phyloP scores from a whole-genome alignment of 2,329 filamentous ascomycete species.

The Ilyonectria mors-panacis region DNA sequence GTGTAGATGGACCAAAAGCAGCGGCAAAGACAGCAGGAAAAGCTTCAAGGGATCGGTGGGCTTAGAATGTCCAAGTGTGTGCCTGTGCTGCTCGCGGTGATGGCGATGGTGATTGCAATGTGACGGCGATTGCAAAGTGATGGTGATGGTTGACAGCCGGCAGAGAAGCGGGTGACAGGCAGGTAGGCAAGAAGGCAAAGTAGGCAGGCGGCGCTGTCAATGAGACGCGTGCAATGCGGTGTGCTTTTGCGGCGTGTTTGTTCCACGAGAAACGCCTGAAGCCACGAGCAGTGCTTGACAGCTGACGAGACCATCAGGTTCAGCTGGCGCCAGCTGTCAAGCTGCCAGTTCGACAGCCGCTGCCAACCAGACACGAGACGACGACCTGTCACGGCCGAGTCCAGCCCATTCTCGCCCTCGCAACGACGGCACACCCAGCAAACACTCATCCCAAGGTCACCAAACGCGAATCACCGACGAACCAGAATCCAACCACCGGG shows the following conservation, averaged over 20 bases:
- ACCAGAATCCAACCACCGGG: conserved; percentile 7
- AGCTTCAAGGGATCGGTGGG: conserved; percentile 9
- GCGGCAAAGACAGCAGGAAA: conserved; percentile 19
- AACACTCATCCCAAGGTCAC: conserved; percentile 35
- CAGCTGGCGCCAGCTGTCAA: conserved; percentile 26
- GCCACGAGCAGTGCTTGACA: conserved; percentile 11
- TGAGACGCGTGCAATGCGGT: conserved; percentile 27
- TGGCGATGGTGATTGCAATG: background rate
- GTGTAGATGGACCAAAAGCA: background rate
- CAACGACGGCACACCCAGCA: conserved; percentile 26
- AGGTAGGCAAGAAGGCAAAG: conserved; percentile 8
- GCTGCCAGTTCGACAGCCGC: conserved; percentile 4
- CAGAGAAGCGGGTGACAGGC: conserved; percentile 6
- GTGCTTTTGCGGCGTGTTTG: conserved; percentile 3
- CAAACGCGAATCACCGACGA: conserved; percentile 35
- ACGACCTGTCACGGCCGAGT: conserved; percentile 6
- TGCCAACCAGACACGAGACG: conserved; percentile 3
- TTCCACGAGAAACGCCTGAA: background rate
- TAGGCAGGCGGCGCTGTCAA: conserved; percentile 12
- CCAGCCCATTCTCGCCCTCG: conserved; percentile 14
- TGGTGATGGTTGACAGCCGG: conserved; percentile 21
- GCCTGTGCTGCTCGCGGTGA: conserved; percentile 7
- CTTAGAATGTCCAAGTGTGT: too few relatives aligned
- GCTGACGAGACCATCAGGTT: conserved; percentile 16
- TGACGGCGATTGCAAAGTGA: background rate